A percentile compares a stretch with the other conserved stretches of the same genome.
phyloP scores from a whole-genome alignment of 2,329 filamentous ascomycete species.

The Thielaviopsis musarum region DNA sequence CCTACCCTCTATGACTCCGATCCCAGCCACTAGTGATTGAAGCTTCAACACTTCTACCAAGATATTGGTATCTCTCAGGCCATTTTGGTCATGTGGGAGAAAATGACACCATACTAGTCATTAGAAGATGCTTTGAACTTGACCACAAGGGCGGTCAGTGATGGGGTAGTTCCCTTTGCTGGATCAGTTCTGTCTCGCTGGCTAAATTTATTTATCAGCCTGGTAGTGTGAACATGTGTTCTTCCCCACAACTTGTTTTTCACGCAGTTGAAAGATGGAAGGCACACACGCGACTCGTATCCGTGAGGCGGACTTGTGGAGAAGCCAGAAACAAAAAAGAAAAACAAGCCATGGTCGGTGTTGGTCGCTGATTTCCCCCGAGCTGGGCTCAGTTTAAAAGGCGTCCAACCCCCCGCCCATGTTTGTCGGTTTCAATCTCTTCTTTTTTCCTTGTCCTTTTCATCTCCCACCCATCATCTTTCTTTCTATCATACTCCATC shows the following conservation, averaged over 20 bases:
- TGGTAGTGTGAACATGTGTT: background rate
- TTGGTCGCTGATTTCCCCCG: background rate
- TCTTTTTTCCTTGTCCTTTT: background rate
- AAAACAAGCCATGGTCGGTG: background rate
- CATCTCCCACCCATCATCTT: background rate
- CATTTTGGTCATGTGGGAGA: background rate
- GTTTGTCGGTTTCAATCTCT: background rate
- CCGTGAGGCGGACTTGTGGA: background rate
- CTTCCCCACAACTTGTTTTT: background rate
- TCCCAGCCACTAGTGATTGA: background rate
- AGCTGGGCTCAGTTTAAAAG: background rate
- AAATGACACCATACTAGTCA: background rate
- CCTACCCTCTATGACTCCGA: background rate
- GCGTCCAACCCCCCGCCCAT: background rate
- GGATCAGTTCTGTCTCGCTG: background rate
- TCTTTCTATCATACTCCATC: conserved; percentile 3
- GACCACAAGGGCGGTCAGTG: background rate
- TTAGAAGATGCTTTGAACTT: background rate
- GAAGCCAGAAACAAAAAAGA: background rate
- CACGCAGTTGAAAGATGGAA: background rate
- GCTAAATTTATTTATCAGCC: background rate
- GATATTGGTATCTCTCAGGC: too few relatives aligned
- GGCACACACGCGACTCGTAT: background rate
- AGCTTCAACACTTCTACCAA: background rate
- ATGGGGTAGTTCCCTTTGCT: background rate